Conservation (phyloP, 2,329 filamentous ascomycete species). For the Clarireedia homoeocarpa region DNA sequence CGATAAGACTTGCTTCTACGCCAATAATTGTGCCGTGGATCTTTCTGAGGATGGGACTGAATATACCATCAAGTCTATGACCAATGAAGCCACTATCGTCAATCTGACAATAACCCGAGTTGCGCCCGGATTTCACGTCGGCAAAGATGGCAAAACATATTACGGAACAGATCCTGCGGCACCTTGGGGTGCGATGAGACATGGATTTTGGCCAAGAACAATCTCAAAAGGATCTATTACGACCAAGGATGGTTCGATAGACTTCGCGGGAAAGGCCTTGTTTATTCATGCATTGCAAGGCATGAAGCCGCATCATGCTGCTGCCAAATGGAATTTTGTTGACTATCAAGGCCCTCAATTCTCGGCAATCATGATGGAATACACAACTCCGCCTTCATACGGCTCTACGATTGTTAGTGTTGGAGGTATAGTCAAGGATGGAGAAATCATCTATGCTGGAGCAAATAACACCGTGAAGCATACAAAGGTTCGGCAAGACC, state of each 20-base stretch:
- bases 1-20: conserved; percentile 75
- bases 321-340: conserved; percentile 86
- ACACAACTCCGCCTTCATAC: conserved; percentile 87
- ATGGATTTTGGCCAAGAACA: conserved; percentile 91
- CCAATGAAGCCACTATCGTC: conserved; percentile 71
- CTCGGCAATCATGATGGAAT: conserved; percentile 93
- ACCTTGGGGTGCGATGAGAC: conserved; percentile 89
- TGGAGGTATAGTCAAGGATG: conserved; percentile 73
- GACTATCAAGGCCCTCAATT: conserved; percentile 83
- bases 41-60: conserved; percentile 74
- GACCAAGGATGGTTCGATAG: conserved; percentile 71
- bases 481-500: conserved; percentile 60
- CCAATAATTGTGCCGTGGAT: conserved; percentile 76
- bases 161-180: conserved; percentile 80
- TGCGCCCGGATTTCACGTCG: conserved; percentile 75
- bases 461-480: conserved; percentile 59
- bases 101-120: conserved; percentile 73
- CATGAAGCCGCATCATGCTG: conserved; percentile 98
- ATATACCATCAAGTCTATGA: conserved; percentile 87
- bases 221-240: conserved; percentile 74
- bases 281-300: conserved; percentile 86
- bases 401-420: conserved; percentile 77
- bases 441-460: conserved; percentile 69
- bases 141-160: conserved; percentile 73
- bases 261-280: conserved; percentile 72